phyloP scores from a whole-genome alignment of 805 yeast species.

The Zygoascus ofunaensis region DNA sequence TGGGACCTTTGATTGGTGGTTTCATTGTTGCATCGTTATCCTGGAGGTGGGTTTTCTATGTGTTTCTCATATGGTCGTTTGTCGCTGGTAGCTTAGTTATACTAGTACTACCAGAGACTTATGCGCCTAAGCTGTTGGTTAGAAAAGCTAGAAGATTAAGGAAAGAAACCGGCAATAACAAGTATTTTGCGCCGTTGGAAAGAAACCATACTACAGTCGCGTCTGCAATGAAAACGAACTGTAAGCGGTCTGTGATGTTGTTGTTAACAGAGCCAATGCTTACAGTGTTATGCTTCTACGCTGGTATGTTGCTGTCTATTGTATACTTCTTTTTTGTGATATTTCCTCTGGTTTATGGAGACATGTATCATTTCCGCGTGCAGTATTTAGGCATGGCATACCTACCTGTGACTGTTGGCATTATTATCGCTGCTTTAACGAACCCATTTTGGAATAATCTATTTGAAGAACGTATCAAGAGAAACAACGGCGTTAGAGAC shows the following conservation, averaged over 20 bases:
- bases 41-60: slow-evolving; percentile 67
- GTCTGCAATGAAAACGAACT: slow-evolving; percentile 26
- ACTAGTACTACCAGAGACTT: slow-evolving; percentile 54
- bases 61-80: slow-evolving; percentile 53
- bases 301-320: slow-evolving; percentile 48
- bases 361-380: slow-evolving; percentile 38
- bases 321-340: slow-evolving; percentile 53
- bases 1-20: slow-evolving; percentile 57
- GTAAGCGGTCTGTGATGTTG: slow-evolving; percentile 44
- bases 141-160: slow-evolving; percentile 57
- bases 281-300: slow-evolving; percentile 43
- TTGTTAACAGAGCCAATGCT: slow-evolving; percentile 48
- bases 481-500: slow-evolving; percentile 33
- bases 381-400: slow-evolving; percentile 54
- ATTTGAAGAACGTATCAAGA: slow-evolving; percentile 34
- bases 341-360: slow-evolving; percentile 45
- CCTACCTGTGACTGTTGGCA: slow-evolving; percentile 56
- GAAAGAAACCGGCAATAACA: slow-evolving; percentile 30
- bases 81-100: slow-evolving; percentile 41
- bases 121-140: slow-evolving; percentile 71
- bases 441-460: slow-evolving; percentile 6
- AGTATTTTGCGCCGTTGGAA: slow-evolving; percentile 37
- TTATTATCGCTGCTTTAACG: slow-evolving; percentile 40
- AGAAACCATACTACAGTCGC: slow-evolving; percentile 8
- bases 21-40: slow-evolving; percentile 49